Evolutionary conservation across 306 rosid species (phyloP), one percentile per base, ranked within the genome.

Genomic region (Malus sieversii): DNA sequence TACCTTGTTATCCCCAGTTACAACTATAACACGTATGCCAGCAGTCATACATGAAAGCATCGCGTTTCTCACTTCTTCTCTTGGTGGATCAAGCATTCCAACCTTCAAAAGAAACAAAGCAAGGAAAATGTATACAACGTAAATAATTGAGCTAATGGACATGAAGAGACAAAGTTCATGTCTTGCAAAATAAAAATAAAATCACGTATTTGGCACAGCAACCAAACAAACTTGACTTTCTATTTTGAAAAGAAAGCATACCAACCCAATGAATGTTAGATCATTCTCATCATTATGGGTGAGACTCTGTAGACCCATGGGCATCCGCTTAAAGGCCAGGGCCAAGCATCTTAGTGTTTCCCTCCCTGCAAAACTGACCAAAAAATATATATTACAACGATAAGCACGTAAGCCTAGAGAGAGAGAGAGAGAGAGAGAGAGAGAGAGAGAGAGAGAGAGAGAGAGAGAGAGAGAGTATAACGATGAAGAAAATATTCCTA

Each of bases 41-140:
- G 99, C 99, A 67, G 91, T 90, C 96, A 90, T 95, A 82, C 99
- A 95, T 44, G 97, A 79, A 80, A 92, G 84, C 97, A 95, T 92
- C 65, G 99, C 97, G 80, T 85, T 89, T 88, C 89, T 87, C 81
- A 95, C 99, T 90, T 95, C 99, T 80, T 87, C 99, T 79, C 99
- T 86, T 32, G 99, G 99, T 85, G 97, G 99, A 89, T 95, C 99
- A 79, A 85, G 95, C 97, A 95, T 92, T 84, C 98, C 98, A 72
- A 92, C 93, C 98, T 94, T 85, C 83, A 82, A 72, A 71, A 74
- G 64, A 62, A 40, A 23, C 35, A 25, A 60, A 4, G 75, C 72
- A 75, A 30, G 72, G 64, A 55, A 77, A 73, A 38, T 32, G 77
- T 53, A 74, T 72, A 4, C 70, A 44, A 75, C 57, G 61, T 23